phyloP scores from a whole-genome alignment of 179 eudicot species.

The Amaranthus tricolor region DNA sequence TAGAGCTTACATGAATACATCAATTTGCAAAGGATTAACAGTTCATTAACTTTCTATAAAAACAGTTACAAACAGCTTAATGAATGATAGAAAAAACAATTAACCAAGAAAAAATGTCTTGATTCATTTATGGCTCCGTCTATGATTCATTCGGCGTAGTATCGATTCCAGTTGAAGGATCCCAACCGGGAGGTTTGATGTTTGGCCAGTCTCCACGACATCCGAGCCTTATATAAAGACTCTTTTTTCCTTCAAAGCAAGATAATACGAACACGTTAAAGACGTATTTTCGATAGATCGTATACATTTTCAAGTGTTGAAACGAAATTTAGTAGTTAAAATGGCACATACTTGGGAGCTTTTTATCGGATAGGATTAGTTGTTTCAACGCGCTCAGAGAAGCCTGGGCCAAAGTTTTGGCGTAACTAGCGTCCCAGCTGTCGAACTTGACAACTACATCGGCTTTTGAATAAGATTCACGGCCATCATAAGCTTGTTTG shows the following conservation, averaged over 20 bases:
- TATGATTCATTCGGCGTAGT: conserved; percentile 21
- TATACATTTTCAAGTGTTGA: background rate
- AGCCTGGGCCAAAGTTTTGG: conserved; percentile 84
- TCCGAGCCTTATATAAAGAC: conserved; percentile 78
- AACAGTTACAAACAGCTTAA: no score
- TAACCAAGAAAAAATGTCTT: no score
- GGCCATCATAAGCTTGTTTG: conserved; percentile 50
- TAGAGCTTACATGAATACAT: no score
- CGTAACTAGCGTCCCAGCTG: conserved; percentile 73
- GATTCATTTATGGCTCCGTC: background rate
- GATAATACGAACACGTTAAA: background rate
- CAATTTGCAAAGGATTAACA: no score
- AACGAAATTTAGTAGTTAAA: background rate
- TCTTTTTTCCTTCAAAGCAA: conserved; percentile 61
- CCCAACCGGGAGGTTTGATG: conserved; percentile 91
- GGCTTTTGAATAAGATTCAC: conserved; percentile 73
- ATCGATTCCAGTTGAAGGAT: conserved; percentile 50
- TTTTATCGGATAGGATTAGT: conserved; percentile 75
- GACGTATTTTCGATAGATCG: background rate
- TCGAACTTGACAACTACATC: conserved; percentile 91
- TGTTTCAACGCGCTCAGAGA: conserved; percentile 86
- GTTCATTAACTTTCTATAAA: no score
- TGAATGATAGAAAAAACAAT: no score
- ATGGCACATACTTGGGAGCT: conserved; percentile 64
- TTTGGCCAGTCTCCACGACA: conserved; percentile 99